These are phyloP conservation scores for Coemansia sp. DNA, from an alignment of 192 early-diverging fungal species.

Conservation along the genomic window DNA sequence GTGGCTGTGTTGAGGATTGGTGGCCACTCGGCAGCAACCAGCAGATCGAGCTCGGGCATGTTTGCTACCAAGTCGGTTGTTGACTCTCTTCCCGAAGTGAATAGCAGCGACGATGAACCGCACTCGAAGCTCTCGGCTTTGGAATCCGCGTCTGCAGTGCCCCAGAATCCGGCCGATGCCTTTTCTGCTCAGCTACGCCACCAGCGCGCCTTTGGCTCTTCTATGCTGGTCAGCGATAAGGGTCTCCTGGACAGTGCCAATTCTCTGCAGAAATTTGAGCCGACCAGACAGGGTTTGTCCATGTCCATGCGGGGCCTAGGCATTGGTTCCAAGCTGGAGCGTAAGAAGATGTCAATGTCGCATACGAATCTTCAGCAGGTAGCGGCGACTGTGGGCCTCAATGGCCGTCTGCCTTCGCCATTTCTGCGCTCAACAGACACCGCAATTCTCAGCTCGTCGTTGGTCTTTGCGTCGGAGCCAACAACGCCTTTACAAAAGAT, in stretches of 20 bases:
- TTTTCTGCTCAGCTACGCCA: conserved; percentile 21
- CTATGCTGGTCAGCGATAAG: background rate
- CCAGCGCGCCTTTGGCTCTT: background rate
- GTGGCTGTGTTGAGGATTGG: background rate
- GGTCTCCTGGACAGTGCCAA: background rate
- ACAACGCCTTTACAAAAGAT: conserved; percentile 22
- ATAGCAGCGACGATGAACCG: conserved; percentile 38
- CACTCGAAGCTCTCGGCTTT: conserved; percentile 2
- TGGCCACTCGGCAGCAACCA: conserved; percentile 22
- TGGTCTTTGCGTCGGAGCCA: conserved; percentile 31
- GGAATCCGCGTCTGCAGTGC: conserved; percentile 2
- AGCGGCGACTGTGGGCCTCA: background rate
- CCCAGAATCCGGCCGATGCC: conserved; percentile 5
- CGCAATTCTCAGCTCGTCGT: conserved; percentile 14
- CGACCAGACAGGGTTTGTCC: background rate
- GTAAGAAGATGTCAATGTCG: conserved; percentile 34
- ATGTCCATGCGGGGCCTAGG: background rate
- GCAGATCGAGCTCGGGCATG: conserved; percentile 49
- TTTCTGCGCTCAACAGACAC: conserved; percentile 17
- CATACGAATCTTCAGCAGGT: conserved; percentile 50
- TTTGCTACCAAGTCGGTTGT: conserved; percentile 40
- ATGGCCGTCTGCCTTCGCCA: conserved; percentile 22
- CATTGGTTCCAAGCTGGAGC: conserved; percentile 14
- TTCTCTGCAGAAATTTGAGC: background rate
- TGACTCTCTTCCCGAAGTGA: conserved; percentile 6